Conservation (phyloP, 2,329 filamentous ascomycete species). For the Fusarium keratoplasticum region DNA sequence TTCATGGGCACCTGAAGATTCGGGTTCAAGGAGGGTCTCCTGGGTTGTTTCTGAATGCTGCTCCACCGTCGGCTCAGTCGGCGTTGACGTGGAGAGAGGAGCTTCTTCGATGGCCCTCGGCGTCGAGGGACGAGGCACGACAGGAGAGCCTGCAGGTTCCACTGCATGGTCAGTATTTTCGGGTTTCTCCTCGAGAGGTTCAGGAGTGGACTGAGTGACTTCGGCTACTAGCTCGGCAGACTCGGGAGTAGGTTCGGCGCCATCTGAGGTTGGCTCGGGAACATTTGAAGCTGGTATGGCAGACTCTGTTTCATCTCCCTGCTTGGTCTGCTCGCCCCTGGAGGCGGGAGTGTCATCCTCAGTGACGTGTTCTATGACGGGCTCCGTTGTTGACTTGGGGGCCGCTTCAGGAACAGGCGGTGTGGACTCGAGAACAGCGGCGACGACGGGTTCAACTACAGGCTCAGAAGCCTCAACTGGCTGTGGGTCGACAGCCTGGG, state of each 20-base stretch:
- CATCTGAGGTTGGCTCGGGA: not conserved
- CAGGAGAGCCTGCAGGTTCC: not conserved
- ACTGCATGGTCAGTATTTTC: not conserved
- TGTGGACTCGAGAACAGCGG: not conserved
- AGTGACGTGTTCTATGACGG: not conserved
- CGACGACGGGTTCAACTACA: not conserved
- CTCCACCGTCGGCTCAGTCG: not conserved
- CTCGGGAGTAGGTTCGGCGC: not conserved
- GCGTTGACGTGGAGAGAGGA: not conserved
- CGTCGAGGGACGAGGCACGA: not conserved
- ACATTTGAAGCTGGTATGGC: not conserved
- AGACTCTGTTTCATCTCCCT: not conserved
- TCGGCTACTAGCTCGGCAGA: not conserved
- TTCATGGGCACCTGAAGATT: not conserved
- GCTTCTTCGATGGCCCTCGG: not conserved
- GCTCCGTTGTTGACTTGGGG: not conserved
- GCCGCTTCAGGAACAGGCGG: not conserved
- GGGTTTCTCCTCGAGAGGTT: not conserved
- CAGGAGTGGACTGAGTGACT: not conserved
- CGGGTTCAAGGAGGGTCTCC: not conserved
- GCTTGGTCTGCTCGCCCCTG: not conserved
- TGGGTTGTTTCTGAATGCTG: not conserved
- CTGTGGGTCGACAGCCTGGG: slow-evolving; percentile 3
- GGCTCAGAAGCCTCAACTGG: slow-evolving; percentile 8
- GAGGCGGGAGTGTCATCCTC: not conserved